Evolutionary conservation across 371 early-diverging fungal genomes (phyloP), one percentile per base, ranked within the genome.

Genomic region (Mucor velutinosus): DNA sequence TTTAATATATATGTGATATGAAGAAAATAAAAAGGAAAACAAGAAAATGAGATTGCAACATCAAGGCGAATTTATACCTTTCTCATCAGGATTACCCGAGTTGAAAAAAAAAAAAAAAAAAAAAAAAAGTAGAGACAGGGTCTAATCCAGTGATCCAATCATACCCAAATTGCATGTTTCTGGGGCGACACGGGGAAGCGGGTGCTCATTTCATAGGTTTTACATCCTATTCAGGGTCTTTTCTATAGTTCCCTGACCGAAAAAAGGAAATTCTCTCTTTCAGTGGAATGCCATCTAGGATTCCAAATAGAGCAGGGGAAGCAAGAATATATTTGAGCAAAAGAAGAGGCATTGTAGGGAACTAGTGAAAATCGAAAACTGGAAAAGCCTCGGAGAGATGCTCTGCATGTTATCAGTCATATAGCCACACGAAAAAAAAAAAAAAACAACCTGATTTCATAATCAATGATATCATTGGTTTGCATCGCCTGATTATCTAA

Each of bases 151-250:
- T 62, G 62, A 62, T 5, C 68, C 63, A 68, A 68, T 68, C 69
- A 63, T 29, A 14, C 58, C 29, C 30, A 19, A n/a, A 56, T 39
- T 12, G 25, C 30, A 61, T 39, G 63, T 67, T 61, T 67, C 62
- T 67, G 67, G 67, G 61, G 62, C 56, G 32, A 62, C 62, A 67
- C 67, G 57, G 63, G 69, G 63, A 63, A 67, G 69, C 63, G 63
- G 63, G 29, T 62, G 4, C 63, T 58, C 35, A 45, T 62, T 67
- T 60, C 21, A 62, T 51, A 29, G 60, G 60, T 25, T 7, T 60
- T 61, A 17, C 15, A 14, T 41, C 23, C 30, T 25, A 19, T 67
- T 66, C 67, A 67, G 68, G 58, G 68, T 62, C 62, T 62, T 21
- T 17, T 27, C 63, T 37, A 55, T 7, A 15, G 10, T 64, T 39